Evolutionary conservation across 805 yeast genomes (phyloP).

Genomic region (Kodamaea jinghongensis): DNA sequence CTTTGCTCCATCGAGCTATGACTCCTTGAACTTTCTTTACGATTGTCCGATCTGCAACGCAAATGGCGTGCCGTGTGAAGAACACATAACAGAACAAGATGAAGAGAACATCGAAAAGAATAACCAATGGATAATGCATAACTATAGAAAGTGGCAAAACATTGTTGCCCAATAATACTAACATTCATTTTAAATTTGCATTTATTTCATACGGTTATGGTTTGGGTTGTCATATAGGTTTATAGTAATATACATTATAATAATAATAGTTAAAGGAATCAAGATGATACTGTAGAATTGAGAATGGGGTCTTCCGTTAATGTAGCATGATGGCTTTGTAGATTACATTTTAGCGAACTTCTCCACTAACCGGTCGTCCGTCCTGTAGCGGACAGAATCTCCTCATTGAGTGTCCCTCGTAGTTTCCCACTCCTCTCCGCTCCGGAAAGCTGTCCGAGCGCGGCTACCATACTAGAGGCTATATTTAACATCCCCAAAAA

Average conservation of each 20-base stretch:
- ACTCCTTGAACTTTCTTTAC: constrained; percentile 9
- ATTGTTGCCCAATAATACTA: neutral
- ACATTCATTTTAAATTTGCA: neutral
- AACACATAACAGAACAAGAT: constrained; percentile 6
- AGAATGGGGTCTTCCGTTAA: too few relatives aligned
- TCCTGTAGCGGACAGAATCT: too few relatives aligned
- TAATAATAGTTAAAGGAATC: too few relatives aligned
- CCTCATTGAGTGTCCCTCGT: too few relatives aligned
- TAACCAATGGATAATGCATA: constrained; percentile 14
- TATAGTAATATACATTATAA: neutral
- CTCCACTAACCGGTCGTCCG: too few relatives aligned
- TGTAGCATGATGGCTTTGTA: too few relatives aligned
- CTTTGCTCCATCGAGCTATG: constrained; percentile 4
- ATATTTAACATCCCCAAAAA: too few relatives aligned
- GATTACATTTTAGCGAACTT: too few relatives aligned
- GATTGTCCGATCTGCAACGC: constrained; percentile 17
- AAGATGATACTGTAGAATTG: too few relatives aligned
- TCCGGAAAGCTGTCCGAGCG: too few relatives aligned
- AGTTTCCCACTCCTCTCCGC: too few relatives aligned
- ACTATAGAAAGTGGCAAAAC: constrained; percentile 17
- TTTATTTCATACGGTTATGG: neutral
- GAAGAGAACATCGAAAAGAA: constrained; percentile 12
- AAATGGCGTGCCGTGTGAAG: constrained; percentile 12
- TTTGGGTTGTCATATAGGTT: neutral
- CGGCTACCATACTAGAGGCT: too few relatives aligned